Base-by-base conservation (phyloP, 495 filamentous ascomycete genomes). In the Ascobolus immersus region DNA sequence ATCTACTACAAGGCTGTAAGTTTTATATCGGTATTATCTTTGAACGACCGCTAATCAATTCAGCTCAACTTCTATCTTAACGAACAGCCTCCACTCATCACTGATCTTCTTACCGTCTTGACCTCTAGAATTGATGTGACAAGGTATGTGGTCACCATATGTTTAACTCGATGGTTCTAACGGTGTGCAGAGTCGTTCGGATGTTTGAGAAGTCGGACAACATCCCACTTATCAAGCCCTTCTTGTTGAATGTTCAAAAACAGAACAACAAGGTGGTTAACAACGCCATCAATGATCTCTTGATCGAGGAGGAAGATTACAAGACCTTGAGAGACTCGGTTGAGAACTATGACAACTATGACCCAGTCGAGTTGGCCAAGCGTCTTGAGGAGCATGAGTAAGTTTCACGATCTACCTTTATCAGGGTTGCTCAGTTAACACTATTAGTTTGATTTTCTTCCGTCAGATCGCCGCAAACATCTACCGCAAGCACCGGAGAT, bases 181-280 rank as follows among this genome's bases (percentile, higher is more conserved):
- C 15, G n/a, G 30, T 21, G 24, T 26, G 17, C 19, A 45, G 45
- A 41, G 89, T 99, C 14, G 89, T 99, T 33, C 74, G 77, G 49
- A 82, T 99, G 65, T 99, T 99, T 62, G 70, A 91, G 58, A 78
- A 89, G 53, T 92, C 84, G 2, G 89, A 99, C 55, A 92, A 94
- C 57, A 74, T 94, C 40, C 89, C 89, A 33, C 63, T 99, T 28
- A 94, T 99, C 63, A 99, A 99, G 60, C 84, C 89, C 12, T 99
- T 99, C 73, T 60, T 99, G 44, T 68, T 94, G 40, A 94, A 76
- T 49, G 89, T 99, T 8, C 89, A 99, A 56, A 57, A 64, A 17
- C 89, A 99, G 58, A 99, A 99, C 61, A 99, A 99, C 71, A 72
- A 73, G 38, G 74, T 77, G 20, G 89, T 99, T 47, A 99, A 99